phyloP scores from a whole-genome alignment of 306 rosid genomes.

The Clitoria ternatea region DNA sequence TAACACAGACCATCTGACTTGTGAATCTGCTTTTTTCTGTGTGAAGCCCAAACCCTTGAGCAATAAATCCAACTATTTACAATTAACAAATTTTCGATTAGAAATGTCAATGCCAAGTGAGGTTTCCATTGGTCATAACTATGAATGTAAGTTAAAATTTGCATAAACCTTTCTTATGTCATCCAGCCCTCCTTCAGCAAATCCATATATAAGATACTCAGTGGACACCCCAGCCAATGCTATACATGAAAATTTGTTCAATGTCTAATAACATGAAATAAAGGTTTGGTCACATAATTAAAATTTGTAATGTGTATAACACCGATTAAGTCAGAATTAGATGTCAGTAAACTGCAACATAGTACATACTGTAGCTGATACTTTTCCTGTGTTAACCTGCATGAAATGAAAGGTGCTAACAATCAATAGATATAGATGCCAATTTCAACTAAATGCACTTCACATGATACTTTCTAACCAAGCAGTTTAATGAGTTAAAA shows the following conservation, averaged over 20 bases:
- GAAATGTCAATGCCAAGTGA: neutral
- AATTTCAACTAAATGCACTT: neutral
- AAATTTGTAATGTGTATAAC: neutral
- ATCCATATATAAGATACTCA: conserved; percentile 79
- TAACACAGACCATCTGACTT: conserved; percentile 90
- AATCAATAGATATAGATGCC: conserved; percentile 18
- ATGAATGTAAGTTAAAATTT: neutral
- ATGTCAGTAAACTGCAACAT: conserved; percentile 12
- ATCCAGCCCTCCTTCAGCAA: conserved; percentile 89
- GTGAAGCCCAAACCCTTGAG: conserved; percentile 73
- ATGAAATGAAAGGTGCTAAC: conserved; percentile 12
- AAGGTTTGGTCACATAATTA: conserved; percentile 16
- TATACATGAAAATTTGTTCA: conserved; percentile 86
- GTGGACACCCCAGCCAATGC: conserved; percentile 91
- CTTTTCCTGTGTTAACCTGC: conserved; percentile 78
- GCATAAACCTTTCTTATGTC: conserved; percentile 80
- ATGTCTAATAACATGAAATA: conserved; percentile 47
- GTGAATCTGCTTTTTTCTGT: conserved; percentile 88
- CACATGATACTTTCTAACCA: neutral
- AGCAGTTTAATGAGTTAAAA: neutral
- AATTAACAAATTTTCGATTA: conserved; percentile 19
- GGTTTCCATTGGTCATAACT: neutral
- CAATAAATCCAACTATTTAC: conserved; percentile 60
- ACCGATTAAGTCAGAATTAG: neutral
- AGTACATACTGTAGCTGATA: conserved; percentile 69